Evolutionary conservation across 2,329 filamentous ascomycete genomes (phyloP).

Genomic region (Monosporascus sp.): DNA sequence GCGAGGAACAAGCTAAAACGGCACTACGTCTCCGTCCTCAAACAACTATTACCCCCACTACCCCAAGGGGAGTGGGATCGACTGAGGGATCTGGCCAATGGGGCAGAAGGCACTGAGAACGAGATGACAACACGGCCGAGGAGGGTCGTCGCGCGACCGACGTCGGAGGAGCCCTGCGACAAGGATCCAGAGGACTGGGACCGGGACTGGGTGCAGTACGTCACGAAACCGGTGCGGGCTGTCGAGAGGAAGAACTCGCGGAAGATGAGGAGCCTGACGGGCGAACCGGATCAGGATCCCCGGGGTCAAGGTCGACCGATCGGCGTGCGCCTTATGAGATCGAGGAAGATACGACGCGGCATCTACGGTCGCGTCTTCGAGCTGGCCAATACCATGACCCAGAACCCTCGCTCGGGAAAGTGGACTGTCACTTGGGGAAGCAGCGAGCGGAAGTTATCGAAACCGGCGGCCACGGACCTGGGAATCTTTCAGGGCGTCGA

Average conservation of each 20-base stretch:
- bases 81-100: constrained; percentile 41
- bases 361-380: constrained; percentile 34
- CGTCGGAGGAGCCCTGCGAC: background rate
- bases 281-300: constrained; percentile 31
- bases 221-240: constrained; percentile 30
- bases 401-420: constrained; percentile 19
- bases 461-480: constrained; percentile 28
- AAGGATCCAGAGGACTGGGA: background rate
- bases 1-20: constrained; percentile 36
- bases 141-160: constrained; percentile 24
- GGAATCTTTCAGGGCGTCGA: constrained; percentile 46
- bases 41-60: constrained; percentile 50
- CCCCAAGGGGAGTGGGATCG: constrained; percentile 49
- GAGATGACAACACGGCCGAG: constrained; percentile 34
- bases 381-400: constrained; percentile 30
- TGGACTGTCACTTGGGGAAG: constrained; percentile 42
- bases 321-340: constrained; percentile 28
- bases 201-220: constrained; percentile 41
- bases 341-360: constrained; percentile 38
- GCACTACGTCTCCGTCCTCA: constrained; percentile 41
- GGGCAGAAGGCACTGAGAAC: constrained; percentile 26
- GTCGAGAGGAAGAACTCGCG: constrained; percentile 33
- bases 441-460: constrained; percentile 18
- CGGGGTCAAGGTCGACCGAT: constrained; percentile 25
- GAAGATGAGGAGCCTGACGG: constrained; percentile 30